These are phyloP conservation scores for Acanthamoeba royreba DNA, from an alignment of 208 protist genomes.

Conservation along the genomic window DNA sequence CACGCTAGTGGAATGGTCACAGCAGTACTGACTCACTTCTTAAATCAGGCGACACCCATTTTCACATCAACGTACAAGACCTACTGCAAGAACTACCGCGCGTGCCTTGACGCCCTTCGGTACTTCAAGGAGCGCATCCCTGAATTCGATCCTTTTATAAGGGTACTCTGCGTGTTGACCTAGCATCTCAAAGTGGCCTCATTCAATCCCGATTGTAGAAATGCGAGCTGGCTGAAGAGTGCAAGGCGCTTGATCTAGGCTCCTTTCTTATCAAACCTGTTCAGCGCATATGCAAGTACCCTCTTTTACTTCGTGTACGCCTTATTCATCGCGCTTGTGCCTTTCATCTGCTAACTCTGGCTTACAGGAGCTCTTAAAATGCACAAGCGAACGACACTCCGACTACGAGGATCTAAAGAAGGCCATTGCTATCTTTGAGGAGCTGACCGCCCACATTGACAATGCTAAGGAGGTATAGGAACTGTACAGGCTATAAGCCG, in stretches of 20 bases:
- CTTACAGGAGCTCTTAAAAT: neutral
- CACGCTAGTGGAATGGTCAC: neutral
- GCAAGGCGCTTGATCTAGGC: neutral
- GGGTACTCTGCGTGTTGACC: neutral
- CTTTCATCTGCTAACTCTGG: neutral
- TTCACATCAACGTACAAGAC: neutral
- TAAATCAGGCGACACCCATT: neutral
- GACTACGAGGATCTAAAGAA: neutral
- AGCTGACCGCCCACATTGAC: neutral
- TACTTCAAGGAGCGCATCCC: neutral
- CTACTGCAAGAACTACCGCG: slow-evolving; percentile 7
- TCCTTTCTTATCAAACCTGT: slow-evolving; percentile 23
- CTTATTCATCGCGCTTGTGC: neutral
- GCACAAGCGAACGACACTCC: neutral
- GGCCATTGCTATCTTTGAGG: neutral
- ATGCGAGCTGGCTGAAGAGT: neutral
- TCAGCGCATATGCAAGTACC: slow-evolving; percentile 33
- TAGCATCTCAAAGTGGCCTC: neutral
- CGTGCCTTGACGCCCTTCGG: neutral
- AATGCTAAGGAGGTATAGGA: neutral
- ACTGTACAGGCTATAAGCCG: neutral
- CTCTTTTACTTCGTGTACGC: neutral
- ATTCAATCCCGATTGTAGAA: neutral
- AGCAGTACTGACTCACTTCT: neutral
- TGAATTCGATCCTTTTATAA: neutral